Evolutionary conservation across 1,139 yeast species (phyloP), one percentile per base, ranked within the genome.

Genomic region (Debaryomyces sp.): DNA sequence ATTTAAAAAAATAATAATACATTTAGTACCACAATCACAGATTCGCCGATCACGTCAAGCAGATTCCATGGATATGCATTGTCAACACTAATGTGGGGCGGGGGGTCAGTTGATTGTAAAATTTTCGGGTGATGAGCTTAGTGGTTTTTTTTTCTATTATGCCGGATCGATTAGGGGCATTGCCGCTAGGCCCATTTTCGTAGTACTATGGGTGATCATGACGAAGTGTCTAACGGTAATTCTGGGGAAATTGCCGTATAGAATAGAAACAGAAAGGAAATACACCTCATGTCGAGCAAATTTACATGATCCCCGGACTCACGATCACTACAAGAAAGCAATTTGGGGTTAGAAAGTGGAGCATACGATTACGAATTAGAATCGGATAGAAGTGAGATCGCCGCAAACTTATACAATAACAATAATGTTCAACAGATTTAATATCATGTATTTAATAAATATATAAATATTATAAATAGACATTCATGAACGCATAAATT

Each of bases 391-490:
- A 4, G 15, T 13, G 33, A 32, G 35, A 17, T 15, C 12, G 18
- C 18, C 35, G 35, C 6, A 13, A 6, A 15, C n/a, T 13, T 17
- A 30, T 7, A 15, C 12, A 32, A 18, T 17, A 17, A 18, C 21
- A 13, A 32, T 5, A n/a, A 12, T 35, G n/a, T 18, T 36, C n/a
- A 15, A 22, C 27, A 15, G 21, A 22, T 18, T 12, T 38, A 38
- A 21, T 17, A 27, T 12, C 41, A 38, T 38, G 33, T 26, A 27
- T 27, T 38, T 23, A 26, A 27, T 26, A 38, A 27, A 38, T 38
- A 38, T 38, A n/a, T n/a, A n/a, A n/a, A 24, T 23, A 38, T 38
- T 38, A 38, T 38, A 38, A 38, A 38, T 38, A 38, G 26, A 35
- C 38, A 35, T 35, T 35, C 38, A 35, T 35, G 12, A 35, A 35